A percentile compares a stretch with the other conserved stretches of the same genome.
Conservation (phyloP, 2,329 filamentous ascomycete species). For the Tolypocladium ovalisporum region DNA sequence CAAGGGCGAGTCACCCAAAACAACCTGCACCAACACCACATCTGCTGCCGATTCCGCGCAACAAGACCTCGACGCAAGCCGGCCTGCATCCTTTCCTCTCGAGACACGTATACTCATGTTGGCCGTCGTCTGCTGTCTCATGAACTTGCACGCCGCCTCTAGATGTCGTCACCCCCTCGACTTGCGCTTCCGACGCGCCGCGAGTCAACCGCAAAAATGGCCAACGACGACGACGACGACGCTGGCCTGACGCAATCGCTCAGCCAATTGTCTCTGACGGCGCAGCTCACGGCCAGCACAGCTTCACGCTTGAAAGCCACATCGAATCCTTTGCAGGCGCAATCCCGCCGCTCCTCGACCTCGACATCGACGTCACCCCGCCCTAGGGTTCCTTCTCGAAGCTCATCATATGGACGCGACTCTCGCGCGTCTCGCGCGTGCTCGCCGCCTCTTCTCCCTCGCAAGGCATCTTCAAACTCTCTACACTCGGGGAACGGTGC, state of each 20-base stretch:
- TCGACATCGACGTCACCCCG: conserved; percentile 25
- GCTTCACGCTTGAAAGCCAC: conserved; percentile 16
- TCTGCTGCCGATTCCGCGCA: neutral
- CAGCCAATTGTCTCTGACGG: conserved; percentile 31
- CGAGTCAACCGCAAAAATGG: conserved; percentile 17
- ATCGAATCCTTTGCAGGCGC: conserved; percentile 24
- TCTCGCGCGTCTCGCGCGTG: conserved; percentile 35
- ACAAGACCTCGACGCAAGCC: neutral
- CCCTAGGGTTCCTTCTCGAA: conserved; percentile 27
- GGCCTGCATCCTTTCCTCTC: neutral
- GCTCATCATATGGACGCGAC: conserved; percentile 28
- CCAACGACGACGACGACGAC: conserved; percentile 16
- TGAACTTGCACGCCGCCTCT: neutral
- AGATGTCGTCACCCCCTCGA: neutral
- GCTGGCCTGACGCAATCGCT: conserved; percentile 29
- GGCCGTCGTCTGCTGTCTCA: neutral
- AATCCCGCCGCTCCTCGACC: conserved; percentile 21
- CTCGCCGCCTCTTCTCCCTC: conserved; percentile 39
- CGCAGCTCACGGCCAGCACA: conserved; percentile 13
- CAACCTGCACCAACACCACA: neutral
- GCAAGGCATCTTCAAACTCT: conserved; percentile 48
- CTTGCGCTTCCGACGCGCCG: conserved; percentile 18
- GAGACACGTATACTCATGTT: neutral
- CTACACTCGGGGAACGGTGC: conserved; percentile 37
- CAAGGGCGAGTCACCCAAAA: neutral